These are phyloP conservation scores for Silene coronaria DNA, from an alignment of 179 eudicot species.

Conservation along the genomic window DNA sequence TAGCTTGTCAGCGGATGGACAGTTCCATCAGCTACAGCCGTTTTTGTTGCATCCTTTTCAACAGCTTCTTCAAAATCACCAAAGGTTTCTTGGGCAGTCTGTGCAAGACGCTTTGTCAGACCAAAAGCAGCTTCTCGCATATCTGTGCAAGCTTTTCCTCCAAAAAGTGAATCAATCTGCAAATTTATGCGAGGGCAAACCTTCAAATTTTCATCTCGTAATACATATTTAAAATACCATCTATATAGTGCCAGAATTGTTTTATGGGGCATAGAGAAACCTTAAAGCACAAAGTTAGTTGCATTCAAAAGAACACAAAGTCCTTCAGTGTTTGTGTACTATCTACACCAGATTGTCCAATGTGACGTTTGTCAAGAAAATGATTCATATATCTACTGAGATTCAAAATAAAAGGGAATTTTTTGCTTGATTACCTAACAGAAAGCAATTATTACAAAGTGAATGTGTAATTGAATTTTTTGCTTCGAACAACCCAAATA, in stretches of 20 bases:
- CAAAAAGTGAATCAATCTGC: constrained; percentile 75
- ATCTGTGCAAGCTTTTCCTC: constrained; percentile 79
- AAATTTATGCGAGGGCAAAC: not conserved
- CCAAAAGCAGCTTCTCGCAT: constrained; percentile 80
- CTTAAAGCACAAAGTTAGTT: not conserved
- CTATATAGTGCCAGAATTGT: not conserved
- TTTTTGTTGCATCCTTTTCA: constrained; percentile 92
- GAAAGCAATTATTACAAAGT: not conserved
- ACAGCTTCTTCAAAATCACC: constrained; percentile 97
- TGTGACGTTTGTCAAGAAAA: not conserved
- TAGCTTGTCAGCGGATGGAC: constrained; percentile 98
- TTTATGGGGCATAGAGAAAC: not conserved
- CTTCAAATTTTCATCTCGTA: not conserved
- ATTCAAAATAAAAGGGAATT: not conserved
- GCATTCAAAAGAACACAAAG: not conserved
- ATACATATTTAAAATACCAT: not conserved
- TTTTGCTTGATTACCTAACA: not conserved
- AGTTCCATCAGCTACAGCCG: constrained; percentile 85
- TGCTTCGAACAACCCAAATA: not conserved
- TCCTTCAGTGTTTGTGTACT: not conserved
- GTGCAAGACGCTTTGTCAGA: constrained; percentile 90
- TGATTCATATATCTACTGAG: not conserved
- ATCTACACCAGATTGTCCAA: not conserved
- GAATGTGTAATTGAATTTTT: not conserved
- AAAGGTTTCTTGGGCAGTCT: constrained; percentile 89